phyloP scores from a whole-genome alignment of 306 rosid genomes.

The Carpinus viminea region DNA sequence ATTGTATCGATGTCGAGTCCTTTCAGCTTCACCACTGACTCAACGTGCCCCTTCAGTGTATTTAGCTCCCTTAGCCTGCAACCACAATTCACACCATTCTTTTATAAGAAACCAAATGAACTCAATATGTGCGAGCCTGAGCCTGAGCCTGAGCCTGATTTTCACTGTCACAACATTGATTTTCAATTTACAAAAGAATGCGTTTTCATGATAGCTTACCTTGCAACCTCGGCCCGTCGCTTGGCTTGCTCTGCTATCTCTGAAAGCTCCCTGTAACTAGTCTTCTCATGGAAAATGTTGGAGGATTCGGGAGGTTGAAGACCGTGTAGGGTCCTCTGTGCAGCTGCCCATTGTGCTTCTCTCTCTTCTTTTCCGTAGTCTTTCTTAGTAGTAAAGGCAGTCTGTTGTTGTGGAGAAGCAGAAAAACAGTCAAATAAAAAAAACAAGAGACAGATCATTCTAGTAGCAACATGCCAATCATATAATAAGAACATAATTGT shows the following conservation, averaged over 20 bases:
- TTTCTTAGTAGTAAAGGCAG: constrained; percentile 98
- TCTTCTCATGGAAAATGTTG: constrained; percentile 67
- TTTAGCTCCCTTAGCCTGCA: constrained; percentile 86
- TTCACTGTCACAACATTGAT: too few species aligned
- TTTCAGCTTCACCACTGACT: constrained; percentile 97
- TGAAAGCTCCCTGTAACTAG: constrained; percentile 80
- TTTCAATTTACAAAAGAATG: too few species aligned
- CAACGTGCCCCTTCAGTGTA: constrained; percentile 95
- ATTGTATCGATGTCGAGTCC: constrained; percentile 91
- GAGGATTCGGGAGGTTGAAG: constrained; percentile 86
- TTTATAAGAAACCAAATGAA: constrained; percentile 12
- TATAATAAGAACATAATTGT: neutral
- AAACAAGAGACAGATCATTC: neutral
- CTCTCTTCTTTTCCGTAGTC: constrained; percentile 99
- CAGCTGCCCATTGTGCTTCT: constrained; percentile 98
- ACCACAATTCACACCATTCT: constrained; percentile 7
- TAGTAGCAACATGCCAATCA: constrained; percentile 4
- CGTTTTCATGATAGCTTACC: constrained; percentile 43
- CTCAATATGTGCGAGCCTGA: too few species aligned
- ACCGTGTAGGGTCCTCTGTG: constrained; percentile 96
- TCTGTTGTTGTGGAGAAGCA: constrained; percentile 47
- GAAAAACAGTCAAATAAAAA: neutral
- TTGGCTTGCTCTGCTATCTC: constrained; percentile 99
- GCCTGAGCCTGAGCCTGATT: too few species aligned
- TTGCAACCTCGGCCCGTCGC: constrained; percentile 95